Evolutionary conservation across 768 basidiomycete species (phyloP).

Genomic region (Suillus ampliporus): DNA sequence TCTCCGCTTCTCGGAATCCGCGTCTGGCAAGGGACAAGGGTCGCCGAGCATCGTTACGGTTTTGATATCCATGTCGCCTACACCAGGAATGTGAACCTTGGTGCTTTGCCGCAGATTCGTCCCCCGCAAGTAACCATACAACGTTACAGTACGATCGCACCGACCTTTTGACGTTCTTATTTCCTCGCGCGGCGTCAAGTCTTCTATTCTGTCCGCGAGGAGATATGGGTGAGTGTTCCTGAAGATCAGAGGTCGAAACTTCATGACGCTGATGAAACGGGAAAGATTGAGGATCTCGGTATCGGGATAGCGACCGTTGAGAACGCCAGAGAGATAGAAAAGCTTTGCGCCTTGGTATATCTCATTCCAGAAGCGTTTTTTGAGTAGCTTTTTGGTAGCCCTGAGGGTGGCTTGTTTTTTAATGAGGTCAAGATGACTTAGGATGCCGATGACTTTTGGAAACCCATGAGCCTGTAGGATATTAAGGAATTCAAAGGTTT

Average conservation of each 20-base stretch:
- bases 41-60: constrained; percentile 82
- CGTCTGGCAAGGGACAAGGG: constrained; percentile 93
- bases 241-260: constrained; percentile 96
- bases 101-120: constrained; percentile 79
- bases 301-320: constrained; percentile 98
- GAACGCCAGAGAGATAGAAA: constrained; percentile 95
- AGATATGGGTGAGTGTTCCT: constrained; percentile 95
- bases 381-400: constrained; percentile 90
- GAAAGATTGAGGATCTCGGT: constrained; percentile 95
- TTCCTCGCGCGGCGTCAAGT: constrained; percentile 87
- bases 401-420: constrained; percentile 88
- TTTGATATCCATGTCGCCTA: constrained; percentile 85
- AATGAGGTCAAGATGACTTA: constrained; percentile 96
- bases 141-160: constrained; percentile 90
- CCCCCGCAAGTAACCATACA: constrained; percentile 95
- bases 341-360: constrained; percentile 99
- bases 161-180: constrained; percentile 82
- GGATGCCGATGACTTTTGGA: constrained; percentile 96
- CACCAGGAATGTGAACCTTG: constrained; percentile 92
- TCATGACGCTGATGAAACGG: constrained; percentile 97
- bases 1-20: constrained; percentile 87
- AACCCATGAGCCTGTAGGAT: constrained; percentile 97
- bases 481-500: constrained; percentile 98
- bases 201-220: constrained; percentile 92
- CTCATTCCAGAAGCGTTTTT: constrained; percentile 99